Evolutionary conservation across 1,284 basidiomycete genomes (phyloP), one percentile per base, ranked within the genome.

Genomic region (Ceratobasidium papillatum): DNA sequence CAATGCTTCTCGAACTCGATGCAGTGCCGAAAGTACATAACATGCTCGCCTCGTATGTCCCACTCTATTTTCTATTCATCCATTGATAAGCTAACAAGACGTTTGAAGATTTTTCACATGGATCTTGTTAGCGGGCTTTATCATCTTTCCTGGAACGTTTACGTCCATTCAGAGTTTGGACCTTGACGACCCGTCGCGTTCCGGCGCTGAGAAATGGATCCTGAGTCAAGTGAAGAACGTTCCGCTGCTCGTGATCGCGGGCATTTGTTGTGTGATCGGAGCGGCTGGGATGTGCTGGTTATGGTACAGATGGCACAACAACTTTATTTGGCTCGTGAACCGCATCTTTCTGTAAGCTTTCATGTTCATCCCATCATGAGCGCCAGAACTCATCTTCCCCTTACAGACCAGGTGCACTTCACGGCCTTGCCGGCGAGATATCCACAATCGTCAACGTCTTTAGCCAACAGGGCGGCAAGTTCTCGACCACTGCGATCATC

Each of bases 241-340:
- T 43, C 52, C 34, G 43, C 72, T 9, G 75, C 87, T 84, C 78
- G 81, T 86, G 19, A 82, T 89, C 43, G 88, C 86, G 9, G 89
- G 84, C 78, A 62, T 85, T 17, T 89, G 87, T 78, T 84, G 84
- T n/a, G 86, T 82, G 0, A 78, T 88, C 49, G 88, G 88, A 12
- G 83, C 80, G 27, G 74, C 75, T 30, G 88, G 87, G 3, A 88
- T 89, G 88, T 74, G 82, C 34, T 88, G 84, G 81, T 78, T 89
- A 19, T 88, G 87, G 86, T 88, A 85, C 83, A 83, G 86, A 75
- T 91, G 89, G 86, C 84, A 84, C 76, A 84, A 83, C 76, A 90
- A 91, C 78, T 90, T 87, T 78, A 81, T 91, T 75, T 89, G 88
- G 86, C 79, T 88, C 8, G 82, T 87, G 27, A 88, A 88, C 79